A percentile compares a stretch with the other conserved stretches of the same genome.
Evolutionary conservation across 2,329 filamentous ascomycete species (phyloP).

Genomic region (Neofusicoccum cordaticola): DNA sequence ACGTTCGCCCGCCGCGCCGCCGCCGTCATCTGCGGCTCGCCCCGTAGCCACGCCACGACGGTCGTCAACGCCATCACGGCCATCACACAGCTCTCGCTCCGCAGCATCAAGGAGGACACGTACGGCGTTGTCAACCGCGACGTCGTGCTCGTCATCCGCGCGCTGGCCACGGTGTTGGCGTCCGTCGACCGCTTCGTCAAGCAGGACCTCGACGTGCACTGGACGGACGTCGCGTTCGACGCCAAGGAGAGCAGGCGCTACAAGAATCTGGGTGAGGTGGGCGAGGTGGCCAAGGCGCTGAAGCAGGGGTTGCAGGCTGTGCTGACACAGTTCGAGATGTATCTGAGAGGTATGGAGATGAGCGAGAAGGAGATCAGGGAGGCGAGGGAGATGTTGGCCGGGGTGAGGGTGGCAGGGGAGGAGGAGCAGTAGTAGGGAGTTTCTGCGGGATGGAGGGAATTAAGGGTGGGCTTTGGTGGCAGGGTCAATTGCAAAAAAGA

Average conservation of each 20-base stretch:
- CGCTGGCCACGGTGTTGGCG: slow-evolving; percentile 66
- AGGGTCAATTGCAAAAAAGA: too few species aligned
- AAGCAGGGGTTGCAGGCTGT: slow-evolving; percentile 64
- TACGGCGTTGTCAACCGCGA: slow-evolving; percentile 85
- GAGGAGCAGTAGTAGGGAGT: slow-evolving; percentile 18
- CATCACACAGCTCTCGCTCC: slow-evolving; percentile 66
- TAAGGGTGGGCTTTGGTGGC: background rate
- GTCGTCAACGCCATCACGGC: slow-evolving; percentile 60
- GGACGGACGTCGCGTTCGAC: slow-evolving; percentile 69
- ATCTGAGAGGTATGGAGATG: slow-evolving; percentile 67
- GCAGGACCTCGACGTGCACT: slow-evolving; percentile 60
- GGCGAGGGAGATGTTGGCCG: slow-evolving; percentile 60
- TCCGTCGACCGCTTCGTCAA: slow-evolving; percentile 67
- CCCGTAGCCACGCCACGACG: slow-evolving; percentile 58
- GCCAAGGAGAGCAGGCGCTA: slow-evolving; percentile 41
- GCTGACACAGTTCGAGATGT: slow-evolving; percentile 70
- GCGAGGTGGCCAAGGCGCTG: slow-evolving; percentile 64
- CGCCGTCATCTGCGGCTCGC: slow-evolving; percentile 68
- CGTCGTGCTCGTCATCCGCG: slow-evolving; percentile 70
- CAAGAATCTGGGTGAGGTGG: slow-evolving; percentile 61
- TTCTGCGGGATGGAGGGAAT: background rate
- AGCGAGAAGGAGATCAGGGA: slow-evolving; percentile 68
- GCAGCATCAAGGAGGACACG: slow-evolving; percentile 74
- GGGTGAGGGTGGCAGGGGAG: slow-evolving; percentile 21
- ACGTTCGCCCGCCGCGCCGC: slow-evolving; percentile 64